Evolutionary conservation across 1,284 basidiomycete species (phyloP).

Genomic region (Heterobasidion occidentale): DNA sequence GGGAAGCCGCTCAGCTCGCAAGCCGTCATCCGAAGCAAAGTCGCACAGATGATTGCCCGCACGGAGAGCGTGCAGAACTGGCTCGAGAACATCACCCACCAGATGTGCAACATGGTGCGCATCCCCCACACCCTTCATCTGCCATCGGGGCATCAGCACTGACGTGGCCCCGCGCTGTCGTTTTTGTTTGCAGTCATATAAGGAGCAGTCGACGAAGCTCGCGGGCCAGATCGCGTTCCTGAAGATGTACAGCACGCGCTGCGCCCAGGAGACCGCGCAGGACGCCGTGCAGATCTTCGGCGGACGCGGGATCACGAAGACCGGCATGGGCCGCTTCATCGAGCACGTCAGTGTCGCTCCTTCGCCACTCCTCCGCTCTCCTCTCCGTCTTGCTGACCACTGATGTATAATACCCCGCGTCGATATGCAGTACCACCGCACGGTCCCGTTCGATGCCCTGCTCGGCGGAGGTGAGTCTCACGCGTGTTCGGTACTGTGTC

Average conservation of each 20-base stretch:
- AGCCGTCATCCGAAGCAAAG: constrained; percentile 85
- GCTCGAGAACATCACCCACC: constrained; percentile 84
- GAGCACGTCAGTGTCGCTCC: constrained; percentile 36
- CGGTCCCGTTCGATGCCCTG: constrained; percentile 46
- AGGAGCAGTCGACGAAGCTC: constrained; percentile 70
- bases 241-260: constrained; percentile 54
- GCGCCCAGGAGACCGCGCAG: constrained; percentile 67
- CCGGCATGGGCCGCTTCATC: constrained; percentile 48
- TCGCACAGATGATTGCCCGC: constrained; percentile 85
- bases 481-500: too few relatives aligned
- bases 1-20: constrained; percentile 89
- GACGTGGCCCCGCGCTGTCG: too few relatives aligned
- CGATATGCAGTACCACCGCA: constrained; percentile 39
- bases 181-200: constrained; percentile 54
- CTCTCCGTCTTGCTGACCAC: too few relatives aligned
- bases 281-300: constrained; percentile 50
- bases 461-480: constrained; percentile 33
- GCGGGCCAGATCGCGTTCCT: constrained; percentile 34
- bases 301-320: constrained; percentile 40
- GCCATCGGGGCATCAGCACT: too few relatives aligned
- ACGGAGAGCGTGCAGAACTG: constrained; percentile 85
- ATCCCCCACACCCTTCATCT: not conserved
- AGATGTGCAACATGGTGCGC: constrained; percentile 80
- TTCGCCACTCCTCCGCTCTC: too few relatives aligned
- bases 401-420: too few relatives aligned